phyloP scores from a whole-genome alignment of 2,329 filamentous ascomycete species.

The Colletotrichum sidae region DNA sequence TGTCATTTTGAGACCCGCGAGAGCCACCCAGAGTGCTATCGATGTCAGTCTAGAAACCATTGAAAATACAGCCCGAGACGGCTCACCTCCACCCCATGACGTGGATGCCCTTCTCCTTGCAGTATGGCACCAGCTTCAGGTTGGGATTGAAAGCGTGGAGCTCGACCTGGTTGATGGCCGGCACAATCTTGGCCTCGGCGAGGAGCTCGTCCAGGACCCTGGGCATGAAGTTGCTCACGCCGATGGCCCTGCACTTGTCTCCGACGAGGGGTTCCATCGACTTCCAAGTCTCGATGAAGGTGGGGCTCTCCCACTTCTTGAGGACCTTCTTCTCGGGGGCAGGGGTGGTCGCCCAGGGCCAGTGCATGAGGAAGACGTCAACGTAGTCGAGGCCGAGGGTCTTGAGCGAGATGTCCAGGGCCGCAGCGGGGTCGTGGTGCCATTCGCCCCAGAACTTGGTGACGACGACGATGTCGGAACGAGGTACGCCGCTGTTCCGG shows the following conservation, averaged over 20 bases:
- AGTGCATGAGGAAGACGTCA: constrained; percentile 53
- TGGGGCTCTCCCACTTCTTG: constrained; percentile 41
- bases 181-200: constrained; percentile 40
- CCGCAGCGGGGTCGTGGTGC: constrained; percentile 43
- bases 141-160: constrained; percentile 48
- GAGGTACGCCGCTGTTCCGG: constrained; percentile 46
- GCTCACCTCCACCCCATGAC: constrained; percentile 45
- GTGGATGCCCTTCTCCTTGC: constrained; percentile 46
- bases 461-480: constrained; percentile 62
- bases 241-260: constrained; percentile 43
- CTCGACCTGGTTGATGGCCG: constrained; percentile 49
- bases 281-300: constrained; percentile 44
- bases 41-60: neutral
- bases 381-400: constrained; percentile 46
- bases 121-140: constrained; percentile 46
- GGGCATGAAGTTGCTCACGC: constrained; percentile 48
- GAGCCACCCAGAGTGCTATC: constrained; percentile 33
- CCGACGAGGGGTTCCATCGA: constrained; percentile 45
- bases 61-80: no score
- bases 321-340: constrained; percentile 39
- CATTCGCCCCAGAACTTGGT: constrained; percentile 52
- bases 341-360: constrained; percentile 44
- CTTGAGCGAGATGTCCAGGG: constrained; percentile 44
- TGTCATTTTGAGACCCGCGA: constrained; percentile 23
- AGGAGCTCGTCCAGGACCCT: constrained; percentile 45